Base-by-base conservation (phyloP, 202 grass and related monocot genomes). In the Digitaria exilis region DNA sequence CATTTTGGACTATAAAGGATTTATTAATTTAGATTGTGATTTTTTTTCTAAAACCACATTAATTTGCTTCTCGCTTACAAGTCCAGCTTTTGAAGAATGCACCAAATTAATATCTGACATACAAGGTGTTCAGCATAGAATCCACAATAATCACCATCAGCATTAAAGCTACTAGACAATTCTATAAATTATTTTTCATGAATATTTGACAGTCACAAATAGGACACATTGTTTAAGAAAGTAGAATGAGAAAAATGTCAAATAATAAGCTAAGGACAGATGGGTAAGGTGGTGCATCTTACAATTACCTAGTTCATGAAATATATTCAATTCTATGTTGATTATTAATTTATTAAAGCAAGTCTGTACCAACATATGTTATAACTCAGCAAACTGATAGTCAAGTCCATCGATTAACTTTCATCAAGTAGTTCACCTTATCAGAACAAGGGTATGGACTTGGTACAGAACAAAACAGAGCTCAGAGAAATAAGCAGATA, bases 1-100 rank as follows among this genome's bases (percentile, higher is more conserved):
- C 7, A 76, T 71, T 85, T 50, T 52, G 55, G 80, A 79, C 17
- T 0, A 49, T 54, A 19, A 66, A 66, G 1, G 11, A 65, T 72
- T 56, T 24, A 58, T 58, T 58, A 9, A 58, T 58, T 65, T 55
- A 28, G 65, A 42, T 10, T 72, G 25, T 28, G 17, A 64, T 41
- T 71, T 62, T 71, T n/a, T n/a, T n/a, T n/a, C n/a, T n/a, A n/a
- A n/a, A n/a, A n/a, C n/a, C n/a, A n/a, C n/a, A n/a, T n/a, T n/a
- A n/a, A n/a, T n/a, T n/a, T n/a, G n/a, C 52, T 22, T 71, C 1
- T 73, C 45, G 5, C n/a, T n/a, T n/a, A n/a, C n/a, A n/a, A 69
- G 42, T 24, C 49, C 5, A 60, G 34, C 7, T 9, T 48, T 59
- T 60, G 21, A 77, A 71, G 4, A 67, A 18, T 56, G 39, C 37